phyloP scores from a whole-genome alignment of 192 early-diverging fungal genomes.

The Backusella circina region DNA sequence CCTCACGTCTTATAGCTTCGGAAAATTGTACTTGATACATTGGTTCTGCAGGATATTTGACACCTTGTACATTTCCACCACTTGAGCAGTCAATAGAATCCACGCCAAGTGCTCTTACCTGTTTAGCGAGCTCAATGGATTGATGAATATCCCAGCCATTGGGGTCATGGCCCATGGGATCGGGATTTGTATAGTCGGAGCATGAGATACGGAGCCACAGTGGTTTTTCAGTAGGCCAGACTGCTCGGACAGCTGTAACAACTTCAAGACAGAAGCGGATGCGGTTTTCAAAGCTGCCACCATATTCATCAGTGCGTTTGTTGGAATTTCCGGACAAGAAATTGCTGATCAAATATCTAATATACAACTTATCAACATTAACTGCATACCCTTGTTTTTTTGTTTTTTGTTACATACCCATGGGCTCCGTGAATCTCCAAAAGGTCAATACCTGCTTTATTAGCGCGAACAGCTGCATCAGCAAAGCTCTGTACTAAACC shows the following conservation, averaged over 20 bases:
- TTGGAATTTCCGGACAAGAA: slow-evolving; percentile 83
- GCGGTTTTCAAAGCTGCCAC: slow-evolving; percentile 89
- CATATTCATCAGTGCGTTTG: slow-evolving; percentile 86
- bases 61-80: slow-evolving; percentile 54
- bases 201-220: slow-evolving; percentile 81
- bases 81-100: slow-evolving; percentile 84
- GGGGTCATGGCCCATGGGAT: slow-evolving; percentile 33
- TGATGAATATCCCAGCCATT: slow-evolving; percentile 77
- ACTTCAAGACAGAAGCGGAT: slow-evolving; percentile 73
- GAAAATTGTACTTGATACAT: slow-evolving; percentile 65
- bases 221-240: slow-evolving; percentile 78
- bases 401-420: slow-evolving; percentile 35
- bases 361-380: slow-evolving; percentile 71
- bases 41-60: slow-evolving; percentile 17
- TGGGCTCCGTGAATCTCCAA: slow-evolving; percentile 66
- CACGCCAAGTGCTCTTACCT: slow-evolving; percentile 63
- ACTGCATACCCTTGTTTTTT: slow-evolving; percentile 19
- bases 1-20: slow-evolving; percentile 53
- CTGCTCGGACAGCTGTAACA: slow-evolving; percentile 50
- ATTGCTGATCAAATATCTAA: slow-evolving; percentile 79
- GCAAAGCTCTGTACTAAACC: slow-evolving; percentile 59
- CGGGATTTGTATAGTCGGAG: slow-evolving; percentile 66
- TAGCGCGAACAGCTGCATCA: slow-evolving; percentile 66
- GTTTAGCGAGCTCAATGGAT: slow-evolving; percentile 53
- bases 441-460: slow-evolving; percentile 56